Conservation (phyloP, 2,329 filamentous ascomycete species). For the Fusarium robinianum region DNA sequence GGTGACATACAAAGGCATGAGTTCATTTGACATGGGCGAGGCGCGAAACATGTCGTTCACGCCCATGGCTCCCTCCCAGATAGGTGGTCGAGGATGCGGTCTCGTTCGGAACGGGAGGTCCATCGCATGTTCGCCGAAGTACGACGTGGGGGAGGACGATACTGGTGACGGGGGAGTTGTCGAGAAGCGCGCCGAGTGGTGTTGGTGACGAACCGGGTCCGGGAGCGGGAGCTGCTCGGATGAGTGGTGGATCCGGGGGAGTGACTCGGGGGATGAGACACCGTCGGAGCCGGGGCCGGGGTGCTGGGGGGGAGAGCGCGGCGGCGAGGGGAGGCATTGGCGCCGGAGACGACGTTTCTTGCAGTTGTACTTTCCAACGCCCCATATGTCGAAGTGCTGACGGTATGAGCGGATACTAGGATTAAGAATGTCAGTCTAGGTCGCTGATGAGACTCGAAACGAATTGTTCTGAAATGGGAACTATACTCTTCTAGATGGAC, state of each 20-base stretch:
- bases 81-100: conserved; percentile 1
- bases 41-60: conserved; percentile 10
- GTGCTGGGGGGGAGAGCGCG: conserved; percentile 16
- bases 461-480: too few relatives aligned
- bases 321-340: conserved; percentile 25
- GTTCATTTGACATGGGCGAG: too few relatives aligned
- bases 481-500: too few relatives aligned
- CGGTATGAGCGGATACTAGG: conserved; percentile 52
- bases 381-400: conserved; percentile 53
- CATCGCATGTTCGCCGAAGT: conserved; percentile 5
- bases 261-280: conserved; percentile 15
- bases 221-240: conserved; percentile 28
- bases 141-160: conserved; percentile 2
- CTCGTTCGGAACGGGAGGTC: not conserved
- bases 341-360: conserved; percentile 37
- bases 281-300: conserved; percentile 1
- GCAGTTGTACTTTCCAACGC: conserved; percentile 53
- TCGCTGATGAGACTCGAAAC: too few relatives aligned
- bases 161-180: not conserved
- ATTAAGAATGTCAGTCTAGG: too few relatives aligned
- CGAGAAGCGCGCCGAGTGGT: not conserved
- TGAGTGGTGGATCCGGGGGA: conserved; percentile 17
- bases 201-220: conserved; percentile 5
- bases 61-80: conserved; percentile 11
- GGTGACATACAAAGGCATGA: too few relatives aligned